phyloP scores from a whole-genome alignment of 345 rosid species.

The Rubroshorea leprosula region DNA sequence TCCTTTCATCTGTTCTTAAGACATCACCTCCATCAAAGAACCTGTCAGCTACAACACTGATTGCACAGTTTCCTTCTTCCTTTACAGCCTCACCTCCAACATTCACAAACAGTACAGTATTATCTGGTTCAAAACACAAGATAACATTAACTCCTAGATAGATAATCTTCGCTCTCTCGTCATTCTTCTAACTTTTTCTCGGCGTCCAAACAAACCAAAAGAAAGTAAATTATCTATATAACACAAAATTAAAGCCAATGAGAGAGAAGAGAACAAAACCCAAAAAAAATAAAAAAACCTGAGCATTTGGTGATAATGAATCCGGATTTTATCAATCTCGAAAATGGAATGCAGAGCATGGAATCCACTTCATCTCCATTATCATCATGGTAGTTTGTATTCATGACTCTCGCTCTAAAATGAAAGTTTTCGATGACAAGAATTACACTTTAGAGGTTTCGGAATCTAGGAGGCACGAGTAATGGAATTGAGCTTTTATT shows the following conservation, averaged over 20 bases:
- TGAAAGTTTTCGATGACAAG: neutral
- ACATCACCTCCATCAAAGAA: constrained; percentile 67
- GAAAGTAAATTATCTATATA: neutral
- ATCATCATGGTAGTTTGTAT: neutral
- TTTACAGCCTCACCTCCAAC: constrained; percentile 56
- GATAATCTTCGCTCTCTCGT: too few relatives aligned
- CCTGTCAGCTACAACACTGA: constrained; percentile 38
- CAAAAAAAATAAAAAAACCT: constrained; percentile 13
- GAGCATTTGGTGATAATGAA: constrained; percentile 15
- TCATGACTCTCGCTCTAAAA: neutral
- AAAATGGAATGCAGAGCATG: constrained; percentile 28
- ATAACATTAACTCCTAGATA: neutral
- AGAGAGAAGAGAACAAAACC: too few relatives aligned
- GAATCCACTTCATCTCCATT: constrained; percentile 21
- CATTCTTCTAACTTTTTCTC: neutral
- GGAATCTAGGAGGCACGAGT: neutral
- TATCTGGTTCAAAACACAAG: constrained; percentile 39
- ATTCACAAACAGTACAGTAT: constrained; percentile 59
- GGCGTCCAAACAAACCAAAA: neutral
- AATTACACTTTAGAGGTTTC: constrained; percentile 6
- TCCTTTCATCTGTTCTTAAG: constrained; percentile 55
- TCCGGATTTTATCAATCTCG: constrained; percentile 33
- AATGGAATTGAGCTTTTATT: neutral
- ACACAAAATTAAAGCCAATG: neutral
- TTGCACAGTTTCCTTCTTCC: constrained; percentile 42